These are phyloP conservation scores for Geranium brycei DNA, from an alignment of 345 rosid genomes.

Conservation along the genomic window DNA sequence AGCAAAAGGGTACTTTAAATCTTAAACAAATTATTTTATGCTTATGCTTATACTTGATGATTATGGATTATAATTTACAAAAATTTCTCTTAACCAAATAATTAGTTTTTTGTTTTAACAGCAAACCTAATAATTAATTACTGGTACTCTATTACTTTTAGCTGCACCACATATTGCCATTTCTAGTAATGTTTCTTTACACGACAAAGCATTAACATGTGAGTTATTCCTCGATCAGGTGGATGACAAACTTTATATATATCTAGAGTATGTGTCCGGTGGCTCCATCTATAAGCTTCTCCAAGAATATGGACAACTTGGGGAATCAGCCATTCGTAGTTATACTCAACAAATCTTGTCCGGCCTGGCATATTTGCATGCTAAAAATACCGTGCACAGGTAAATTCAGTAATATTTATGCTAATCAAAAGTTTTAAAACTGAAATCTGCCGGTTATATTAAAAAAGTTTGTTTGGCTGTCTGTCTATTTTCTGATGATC, in stretches of 20 bases:
- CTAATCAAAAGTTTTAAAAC: neutral
- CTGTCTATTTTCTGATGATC: neutral
- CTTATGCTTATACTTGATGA: neutral
- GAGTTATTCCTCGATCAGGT: constrained; percentile 25
- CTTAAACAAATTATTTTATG: no score
- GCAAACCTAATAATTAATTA: no score
- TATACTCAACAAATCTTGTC: constrained; percentile 67
- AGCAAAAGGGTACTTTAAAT: no score
- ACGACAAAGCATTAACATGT: constrained; percentile 2
- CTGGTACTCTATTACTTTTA: neutral
- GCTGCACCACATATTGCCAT: neutral
- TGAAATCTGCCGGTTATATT: neutral
- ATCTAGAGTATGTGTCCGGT: constrained; percentile 69
- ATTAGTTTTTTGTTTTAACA: no score
- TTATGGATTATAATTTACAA: neutral
- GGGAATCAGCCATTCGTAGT: constrained; percentile 54
- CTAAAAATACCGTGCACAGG: constrained; percentile 65
- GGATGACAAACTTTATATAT: constrained; percentile 52
- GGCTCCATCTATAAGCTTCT: constrained; percentile 74
- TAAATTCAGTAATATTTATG: constrained; percentile 14
- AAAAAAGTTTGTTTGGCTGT: neutral
- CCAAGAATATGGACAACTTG: constrained; percentile 63
- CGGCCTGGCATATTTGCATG: constrained; percentile 60
- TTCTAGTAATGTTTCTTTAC: neutral
- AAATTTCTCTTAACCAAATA: neutral